phyloP scores from a whole-genome alignment of 768 basidiomycete species.

The Lactarius psammicola region DNA sequence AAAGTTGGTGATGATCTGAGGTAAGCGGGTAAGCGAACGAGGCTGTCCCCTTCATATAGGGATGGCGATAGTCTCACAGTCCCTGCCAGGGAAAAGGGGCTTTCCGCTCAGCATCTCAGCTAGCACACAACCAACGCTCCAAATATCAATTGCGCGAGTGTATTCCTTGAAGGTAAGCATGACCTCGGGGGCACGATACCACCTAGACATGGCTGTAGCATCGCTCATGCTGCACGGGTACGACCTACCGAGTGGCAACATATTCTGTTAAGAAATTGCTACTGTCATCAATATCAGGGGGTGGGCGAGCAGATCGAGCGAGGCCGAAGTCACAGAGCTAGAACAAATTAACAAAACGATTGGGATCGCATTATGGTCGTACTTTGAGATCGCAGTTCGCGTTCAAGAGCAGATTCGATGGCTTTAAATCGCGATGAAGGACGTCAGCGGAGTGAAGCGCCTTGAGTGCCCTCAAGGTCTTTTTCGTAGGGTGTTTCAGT shows the following conservation, averaged over 20 bases:
- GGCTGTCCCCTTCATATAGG: conserved; percentile 2
- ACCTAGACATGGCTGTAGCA: conserved; percentile 44
- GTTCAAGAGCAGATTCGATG: conserved; percentile 92
- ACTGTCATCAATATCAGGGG: conserved; percentile 71
- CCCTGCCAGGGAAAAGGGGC: conserved; percentile 92
- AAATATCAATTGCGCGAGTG: conserved; percentile 82
- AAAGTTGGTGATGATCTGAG: conserved; percentile 89
- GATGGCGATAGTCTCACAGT: conserved; percentile 54
- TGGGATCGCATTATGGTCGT: conserved; percentile 24
- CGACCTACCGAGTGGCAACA: conserved; percentile 78
- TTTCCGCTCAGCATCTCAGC: conserved; percentile 94
- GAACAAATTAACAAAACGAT: neutral
- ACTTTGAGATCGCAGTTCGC: conserved; percentile 97
- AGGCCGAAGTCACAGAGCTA: conserved; percentile 87
- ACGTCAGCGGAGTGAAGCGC: conserved; percentile 95
- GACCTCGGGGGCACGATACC: conserved; percentile 97
- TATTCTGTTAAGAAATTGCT: conserved; percentile 92
- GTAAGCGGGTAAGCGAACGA: conserved; percentile 3
- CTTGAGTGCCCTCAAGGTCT: conserved; percentile 91
- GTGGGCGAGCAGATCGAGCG: conserved; percentile 73
- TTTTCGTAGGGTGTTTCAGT: conserved; percentile 4
- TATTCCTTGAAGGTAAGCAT: conserved; percentile 99
- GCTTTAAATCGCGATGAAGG: conserved; percentile 93
- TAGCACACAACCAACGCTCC: conserved; percentile 83
- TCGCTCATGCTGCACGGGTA: conserved; percentile 22